A percentile compares a stretch with the other conserved stretches of the same genome.
Evolutionary conservation across 495 filamentous ascomycete species (phyloP).

Genomic region (Penicillium maclennaniae): DNA sequence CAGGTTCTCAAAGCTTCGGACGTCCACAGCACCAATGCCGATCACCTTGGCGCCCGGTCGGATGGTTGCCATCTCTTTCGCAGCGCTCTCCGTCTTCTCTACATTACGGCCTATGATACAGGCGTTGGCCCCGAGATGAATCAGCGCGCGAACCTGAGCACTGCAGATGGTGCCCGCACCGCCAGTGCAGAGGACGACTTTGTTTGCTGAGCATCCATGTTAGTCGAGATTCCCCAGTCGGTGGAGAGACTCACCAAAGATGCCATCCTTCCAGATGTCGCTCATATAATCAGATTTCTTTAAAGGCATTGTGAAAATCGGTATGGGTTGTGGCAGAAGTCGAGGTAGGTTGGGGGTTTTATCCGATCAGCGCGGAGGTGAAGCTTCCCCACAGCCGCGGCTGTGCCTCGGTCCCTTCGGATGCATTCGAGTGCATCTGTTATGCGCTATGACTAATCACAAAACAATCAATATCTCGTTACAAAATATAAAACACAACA

Average conservation of each 20-base stretch:
- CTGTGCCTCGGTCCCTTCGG: conserved; percentile 20
- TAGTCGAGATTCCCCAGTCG: not conserved
- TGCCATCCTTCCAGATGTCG: conserved; percentile 75
- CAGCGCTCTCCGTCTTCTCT: conserved; percentile 79
- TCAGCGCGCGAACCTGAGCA: conserved; percentile 84
- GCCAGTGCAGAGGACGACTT: conserved; percentile 93
- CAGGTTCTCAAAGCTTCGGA: conserved; percentile 66
- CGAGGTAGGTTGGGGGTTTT: not conserved
- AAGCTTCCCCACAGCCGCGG: conserved; percentile 19
- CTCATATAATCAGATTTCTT: conserved; percentile 72
- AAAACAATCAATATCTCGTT: not conserved
- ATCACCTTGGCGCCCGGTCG: conserved; percentile 76
- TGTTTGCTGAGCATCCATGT: conserved; percentile 54
- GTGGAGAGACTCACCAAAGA: conserved; percentile 58
- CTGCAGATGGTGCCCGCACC: conserved; percentile 92
- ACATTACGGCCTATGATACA: conserved; percentile 89
- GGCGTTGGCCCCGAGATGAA: conserved; percentile 87
- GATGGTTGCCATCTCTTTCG: conserved; percentile 74
- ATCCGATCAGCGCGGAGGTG: conserved; percentile 4
- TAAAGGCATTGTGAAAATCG: conserved; percentile 47
- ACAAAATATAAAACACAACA: too few relatives aligned
- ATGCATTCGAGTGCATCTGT: not conserved
- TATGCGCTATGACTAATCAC: not conserved
- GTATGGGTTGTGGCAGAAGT: not conserved
- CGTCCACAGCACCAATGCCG: conserved; percentile 80